Evolutionary conservation across 768 basidiomycete species (phyloP), one percentile per base, ranked within the genome.

Genomic region (Crepidotus variabilis): DNA sequence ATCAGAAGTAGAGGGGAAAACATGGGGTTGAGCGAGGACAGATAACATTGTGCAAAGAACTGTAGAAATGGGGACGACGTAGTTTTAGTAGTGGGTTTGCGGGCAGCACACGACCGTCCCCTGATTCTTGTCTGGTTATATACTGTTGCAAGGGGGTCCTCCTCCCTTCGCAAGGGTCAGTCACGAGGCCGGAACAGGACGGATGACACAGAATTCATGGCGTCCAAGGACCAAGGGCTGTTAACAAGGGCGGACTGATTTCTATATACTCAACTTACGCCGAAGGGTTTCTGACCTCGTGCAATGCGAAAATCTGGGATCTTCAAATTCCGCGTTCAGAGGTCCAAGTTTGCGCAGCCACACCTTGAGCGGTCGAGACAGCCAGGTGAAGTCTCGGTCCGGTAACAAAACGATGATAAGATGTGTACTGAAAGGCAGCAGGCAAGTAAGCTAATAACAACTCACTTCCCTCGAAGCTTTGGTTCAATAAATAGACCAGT

Each of bases 161-260:
- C 21, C 35, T 56, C 45, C 57, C 60, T 55, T 60, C 58, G 51
- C 49, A 54, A 54, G 55, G 55, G 48, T 49, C 53, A 57, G 62
- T 64, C 64, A 67, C 66, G 64, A 64, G 63, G 60, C 69, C 66
- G 69, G 71, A 65, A 68, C 66, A 59, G 61, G 62, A 70, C 72
- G 73, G 73, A 65, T 56, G 57, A 50, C 36, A 52, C 61, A 60
- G 60, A 57, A 58, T 55, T 51, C 50, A 54, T 57, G 55, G 52
- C 23, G 59, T 52, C 43, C 48, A 33, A 45, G 39, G 33, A 46
- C 50, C 28, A 21, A 33, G 54, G 23, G 50, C 35, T 34, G 20
- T 33, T 35, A 57, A 53, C 56, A 53, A 54, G 24, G 45, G 55
- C 55, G 51, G 8, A 32, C 32, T 33, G 54, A 58, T 58, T 58